A percentile compares a stretch with the other conserved stretches of the same genome.
phyloP scores from a whole-genome alignment of 345 rosid genomes.

The Aethionema arabicum region DNA sequence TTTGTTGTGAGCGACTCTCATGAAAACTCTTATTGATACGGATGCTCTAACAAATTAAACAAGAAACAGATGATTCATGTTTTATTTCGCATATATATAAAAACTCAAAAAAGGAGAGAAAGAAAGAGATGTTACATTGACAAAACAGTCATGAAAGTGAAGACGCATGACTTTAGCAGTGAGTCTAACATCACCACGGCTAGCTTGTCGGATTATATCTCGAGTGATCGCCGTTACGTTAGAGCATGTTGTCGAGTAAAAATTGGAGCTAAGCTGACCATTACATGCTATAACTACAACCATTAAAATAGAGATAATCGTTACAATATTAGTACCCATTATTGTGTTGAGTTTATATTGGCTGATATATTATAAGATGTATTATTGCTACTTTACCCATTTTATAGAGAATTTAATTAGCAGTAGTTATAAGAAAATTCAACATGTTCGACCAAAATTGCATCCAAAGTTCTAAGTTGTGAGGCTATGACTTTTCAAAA shows the following conservation, averaged over 20 bases:
- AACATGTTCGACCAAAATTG: not conserved
- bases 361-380: not conserved
- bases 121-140: constrained; percentile 42
- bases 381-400: not conserved
- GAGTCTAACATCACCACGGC: constrained; percentile 31
- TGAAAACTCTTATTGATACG: too few species aligned
- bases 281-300: constrained; percentile 13
- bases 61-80: too few species aligned
- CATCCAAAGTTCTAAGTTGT: not conserved
- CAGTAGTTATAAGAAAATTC: constrained; percentile 17
- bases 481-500: not conserved
- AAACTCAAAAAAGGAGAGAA: too few species aligned
- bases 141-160: constrained; percentile 63
- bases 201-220: constrained; percentile 29
- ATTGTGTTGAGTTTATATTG: constrained; percentile 7
- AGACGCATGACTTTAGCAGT: constrained; percentile 45
- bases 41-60: too few species aligned
- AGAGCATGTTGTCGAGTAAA: constrained; percentile 34
- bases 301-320: constrained; percentile 14
- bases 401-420: constrained; percentile 24
- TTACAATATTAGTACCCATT: constrained; percentile 21
- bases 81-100: too few species aligned
- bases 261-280: constrained; percentile 27
- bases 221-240: constrained; percentile 28
- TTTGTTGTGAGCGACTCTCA: too few species aligned